phyloP scores from a whole-genome alignment of 208 protist genomes.

The Sergeia podlipaevii region DNA sequence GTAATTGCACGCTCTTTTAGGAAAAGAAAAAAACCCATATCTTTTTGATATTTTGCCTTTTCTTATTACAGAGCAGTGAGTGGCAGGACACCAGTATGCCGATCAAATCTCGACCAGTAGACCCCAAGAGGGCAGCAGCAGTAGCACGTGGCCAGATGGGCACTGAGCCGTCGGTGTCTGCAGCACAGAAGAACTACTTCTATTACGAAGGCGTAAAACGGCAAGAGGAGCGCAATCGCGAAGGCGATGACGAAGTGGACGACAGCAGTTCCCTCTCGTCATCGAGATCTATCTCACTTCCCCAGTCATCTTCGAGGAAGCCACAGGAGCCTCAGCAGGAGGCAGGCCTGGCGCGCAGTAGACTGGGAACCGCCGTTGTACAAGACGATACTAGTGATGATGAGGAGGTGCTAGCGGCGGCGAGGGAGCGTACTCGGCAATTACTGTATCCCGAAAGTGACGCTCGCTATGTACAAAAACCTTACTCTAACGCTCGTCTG shows the following conservation, averaged over 20 bases:
- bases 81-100: no score
- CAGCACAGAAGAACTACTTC: conserved; percentile 27
- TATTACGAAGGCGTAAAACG: conserved; percentile 27
- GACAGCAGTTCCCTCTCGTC: not conserved
- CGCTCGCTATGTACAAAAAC: conserved; percentile 2
- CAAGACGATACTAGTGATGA: conserved; percentile 27
- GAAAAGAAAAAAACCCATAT: no score
- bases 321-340: no score
- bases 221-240: conserved; percentile 4
- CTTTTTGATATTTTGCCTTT: no score
- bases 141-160: conserved; percentile 52
- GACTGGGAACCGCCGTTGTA: not conserved
- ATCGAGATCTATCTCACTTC: no score
- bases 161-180: not conserved
- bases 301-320: no score
- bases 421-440: conserved; percentile 24
- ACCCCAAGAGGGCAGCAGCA: conserved; percentile 39
- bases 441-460: conserved; percentile 41
- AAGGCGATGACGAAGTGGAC: conserved; percentile 4
- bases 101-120: conserved; percentile 76
- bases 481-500: conserved; percentile 16
- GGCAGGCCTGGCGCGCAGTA: no score
- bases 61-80: no score
- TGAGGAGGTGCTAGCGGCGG: conserved; percentile 35
- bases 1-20: no score